These are phyloP conservation scores for Trichoderma simmonsii DNA, from an alignment of 2,329 filamentous ascomycete species.

Conservation along the genomic window DNA sequence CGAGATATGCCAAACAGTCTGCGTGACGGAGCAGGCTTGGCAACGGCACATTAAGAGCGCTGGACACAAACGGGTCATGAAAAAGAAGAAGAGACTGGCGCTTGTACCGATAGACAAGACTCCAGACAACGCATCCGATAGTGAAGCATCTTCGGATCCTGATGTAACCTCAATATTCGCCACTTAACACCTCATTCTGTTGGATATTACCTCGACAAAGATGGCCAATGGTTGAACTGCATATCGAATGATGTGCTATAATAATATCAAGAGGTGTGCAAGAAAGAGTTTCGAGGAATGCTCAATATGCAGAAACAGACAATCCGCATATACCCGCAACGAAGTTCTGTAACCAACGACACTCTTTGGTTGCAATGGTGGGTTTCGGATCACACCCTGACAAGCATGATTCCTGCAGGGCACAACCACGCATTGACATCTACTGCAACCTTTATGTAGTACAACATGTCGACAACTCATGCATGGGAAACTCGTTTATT, in stretches of 20 bases:
- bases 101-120: constrained; percentile 32
- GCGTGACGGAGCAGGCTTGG: constrained; percentile 53
- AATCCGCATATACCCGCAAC: neutral
- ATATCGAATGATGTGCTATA: neutral
- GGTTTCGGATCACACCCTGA: neutral
- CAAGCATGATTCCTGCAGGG: neutral
- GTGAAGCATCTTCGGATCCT: constrained; percentile 10
- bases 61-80: constrained; percentile 34
- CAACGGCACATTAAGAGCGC: constrained; percentile 38
- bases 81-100: constrained; percentile 37
- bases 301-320: neutral
- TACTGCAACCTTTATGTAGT: neutral
- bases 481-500: neutral
- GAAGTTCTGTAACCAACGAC: neutral
- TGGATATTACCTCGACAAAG: neutral
- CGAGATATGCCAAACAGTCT: constrained; percentile 66
- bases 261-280: neutral
- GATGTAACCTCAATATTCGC: constrained; percentile 13
- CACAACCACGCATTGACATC: neutral
- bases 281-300: neutral
- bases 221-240: neutral
- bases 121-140: neutral
- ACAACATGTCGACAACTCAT: neutral
- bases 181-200: neutral
- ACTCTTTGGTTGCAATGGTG: neutral